A percentile compares a stretch with the other conserved stretches of the same genome.
Conservation (phyloP, 345 rosid species). For the Salix viminalis region DNA sequence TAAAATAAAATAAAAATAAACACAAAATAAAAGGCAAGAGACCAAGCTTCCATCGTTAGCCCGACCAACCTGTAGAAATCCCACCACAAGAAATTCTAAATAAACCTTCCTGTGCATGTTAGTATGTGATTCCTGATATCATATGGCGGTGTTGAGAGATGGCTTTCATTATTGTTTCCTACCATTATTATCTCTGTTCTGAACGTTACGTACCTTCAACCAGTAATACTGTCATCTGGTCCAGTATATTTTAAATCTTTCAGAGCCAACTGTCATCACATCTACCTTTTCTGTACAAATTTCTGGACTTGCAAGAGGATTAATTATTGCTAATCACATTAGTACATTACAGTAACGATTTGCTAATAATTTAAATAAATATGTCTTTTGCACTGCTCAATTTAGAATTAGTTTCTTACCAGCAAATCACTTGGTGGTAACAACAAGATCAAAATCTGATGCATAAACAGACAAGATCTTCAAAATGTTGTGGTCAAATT, state of each 20-base stretch:
- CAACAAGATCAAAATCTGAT: too few relatives aligned
- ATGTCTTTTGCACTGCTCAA: background rate
- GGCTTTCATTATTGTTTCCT: background rate
- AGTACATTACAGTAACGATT: background rate
- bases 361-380: background rate
- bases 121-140: background rate
- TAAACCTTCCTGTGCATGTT: background rate
- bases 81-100: background rate
- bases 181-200: background rate
- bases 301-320: background rate
- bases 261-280: background rate
- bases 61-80: conserved; percentile 6
- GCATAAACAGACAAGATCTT: too few relatives aligned
- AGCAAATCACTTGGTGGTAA: too few relatives aligned
- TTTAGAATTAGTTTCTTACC: background rate
- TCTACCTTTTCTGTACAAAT: background rate
- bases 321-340: background rate
- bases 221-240: too few relatives aligned
- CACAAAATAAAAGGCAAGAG: background rate
- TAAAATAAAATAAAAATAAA: too few relatives aligned
- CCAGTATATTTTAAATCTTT: too few relatives aligned
- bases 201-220: background rate
- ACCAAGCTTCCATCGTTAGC: conserved; percentile 19
- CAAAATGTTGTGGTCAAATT: too few relatives aligned
- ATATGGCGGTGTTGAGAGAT: background rate